A percentile compares a stretch with the other conserved stretches of the same genome.
Evolutionary conservation across 1,284 basidiomycete species (phyloP).

Genomic region (Fereydounia khargensis): DNA sequence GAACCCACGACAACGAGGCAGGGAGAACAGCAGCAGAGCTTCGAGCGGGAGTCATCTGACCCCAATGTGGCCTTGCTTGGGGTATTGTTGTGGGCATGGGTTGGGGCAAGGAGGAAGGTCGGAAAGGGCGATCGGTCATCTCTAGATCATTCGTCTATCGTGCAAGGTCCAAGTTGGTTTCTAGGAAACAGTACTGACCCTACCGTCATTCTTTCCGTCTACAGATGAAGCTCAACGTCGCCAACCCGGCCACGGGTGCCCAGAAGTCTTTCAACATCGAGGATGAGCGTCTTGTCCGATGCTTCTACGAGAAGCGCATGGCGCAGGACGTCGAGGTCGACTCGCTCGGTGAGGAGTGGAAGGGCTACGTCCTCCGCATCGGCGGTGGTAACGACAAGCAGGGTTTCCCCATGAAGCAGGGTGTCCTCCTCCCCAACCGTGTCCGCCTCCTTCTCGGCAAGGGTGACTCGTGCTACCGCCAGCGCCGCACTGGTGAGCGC

Average conservation of each 20-base stretch:
- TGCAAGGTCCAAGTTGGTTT: too few relatives aligned
- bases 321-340: slow-evolving; percentile 90
- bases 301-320: slow-evolving; percentile 97
- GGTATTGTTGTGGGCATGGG: too few relatives aligned
- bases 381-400: slow-evolving; percentile 88
- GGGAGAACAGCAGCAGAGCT: too few relatives aligned
- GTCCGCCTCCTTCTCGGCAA: slow-evolving; percentile 89
- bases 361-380: slow-evolving; percentile 95
- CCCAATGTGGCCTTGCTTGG: too few relatives aligned
- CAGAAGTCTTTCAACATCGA: slow-evolving; percentile 92
- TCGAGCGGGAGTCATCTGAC: too few relatives aligned
- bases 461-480: slow-evolving; percentile 96
- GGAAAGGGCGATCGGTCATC: too few relatives aligned
- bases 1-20: too few relatives aligned
- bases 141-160: too few relatives aligned
- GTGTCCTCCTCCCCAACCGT: slow-evolving; percentile 91
- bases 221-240: slow-evolving; percentile 93
- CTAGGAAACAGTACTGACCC: too few relatives aligned
- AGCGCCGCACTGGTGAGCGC: slow-evolving; percentile 89
- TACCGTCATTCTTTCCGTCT: too few relatives aligned
- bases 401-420: slow-evolving; percentile 97
- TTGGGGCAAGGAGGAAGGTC: too few relatives aligned
- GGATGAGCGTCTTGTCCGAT: slow-evolving; percentile 83
- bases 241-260: slow-evolving; percentile 88
- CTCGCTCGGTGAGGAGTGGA: slow-evolving; percentile 90